A percentile compares a stretch with the other conserved stretches of the same genome.
Evolutionary conservation across 2,329 filamentous ascomycete species (phyloP).

Genomic region (Fusarium sp.): DNA sequence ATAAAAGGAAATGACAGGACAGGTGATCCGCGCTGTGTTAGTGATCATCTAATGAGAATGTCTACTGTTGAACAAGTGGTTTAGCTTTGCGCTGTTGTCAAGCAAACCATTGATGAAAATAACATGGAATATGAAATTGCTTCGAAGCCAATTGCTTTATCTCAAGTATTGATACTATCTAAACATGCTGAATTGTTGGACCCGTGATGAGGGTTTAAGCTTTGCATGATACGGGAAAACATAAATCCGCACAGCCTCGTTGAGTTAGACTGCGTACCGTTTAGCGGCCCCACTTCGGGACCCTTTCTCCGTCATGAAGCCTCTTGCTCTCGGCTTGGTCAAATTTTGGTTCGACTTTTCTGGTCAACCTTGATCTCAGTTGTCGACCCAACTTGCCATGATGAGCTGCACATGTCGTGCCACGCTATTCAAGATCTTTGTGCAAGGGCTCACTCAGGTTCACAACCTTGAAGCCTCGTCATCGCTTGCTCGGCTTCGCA

Average conservation of each 20-base stretch:
- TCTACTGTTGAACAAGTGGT: too few species aligned
- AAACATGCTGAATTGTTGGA: background rate
- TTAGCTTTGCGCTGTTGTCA: too few species aligned
- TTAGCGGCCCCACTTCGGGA: constrained; percentile 34
- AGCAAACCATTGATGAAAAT: too few species aligned
- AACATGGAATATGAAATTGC: too few species aligned
- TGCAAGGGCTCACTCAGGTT: constrained; percentile 56
- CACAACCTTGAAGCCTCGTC: constrained; percentile 45
- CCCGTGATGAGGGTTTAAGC: constrained; percentile 1
- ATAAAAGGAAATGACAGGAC: too few species aligned
- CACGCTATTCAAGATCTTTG: constrained; percentile 57
- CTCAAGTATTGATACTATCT: too few species aligned
- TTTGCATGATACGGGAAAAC: constrained; percentile 8
- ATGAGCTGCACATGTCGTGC: constrained; percentile 62
- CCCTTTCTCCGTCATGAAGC: constrained; percentile 37
- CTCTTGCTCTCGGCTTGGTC: constrained; percentile 23
- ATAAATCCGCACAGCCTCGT: constrained; percentile 13
- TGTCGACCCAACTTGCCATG: constrained; percentile 20
- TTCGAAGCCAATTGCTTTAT: too few species aligned
- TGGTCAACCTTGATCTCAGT: constrained; percentile 9
- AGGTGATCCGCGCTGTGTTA: too few species aligned
- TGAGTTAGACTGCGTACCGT: background rate
- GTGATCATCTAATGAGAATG: too few species aligned
- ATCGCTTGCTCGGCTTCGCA: constrained; percentile 30
- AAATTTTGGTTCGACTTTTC: constrained; percentile 40